Conservation (phyloP, 108 stramenopile genomes). For the Phaeodactylum tricornutum region DNA sequence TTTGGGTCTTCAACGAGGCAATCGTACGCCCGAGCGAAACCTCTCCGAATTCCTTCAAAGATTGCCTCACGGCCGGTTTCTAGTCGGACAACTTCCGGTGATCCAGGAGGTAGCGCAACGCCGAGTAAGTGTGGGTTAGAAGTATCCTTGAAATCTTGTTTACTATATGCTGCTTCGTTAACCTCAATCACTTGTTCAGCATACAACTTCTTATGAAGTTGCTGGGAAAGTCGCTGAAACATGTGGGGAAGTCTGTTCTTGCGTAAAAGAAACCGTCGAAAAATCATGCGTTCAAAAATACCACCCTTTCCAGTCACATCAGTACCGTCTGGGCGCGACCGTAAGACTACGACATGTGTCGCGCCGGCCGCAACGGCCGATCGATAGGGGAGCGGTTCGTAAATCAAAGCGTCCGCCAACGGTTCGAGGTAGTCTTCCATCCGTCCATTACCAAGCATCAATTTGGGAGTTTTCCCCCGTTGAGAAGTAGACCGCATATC, state of each 20-base stretch:
- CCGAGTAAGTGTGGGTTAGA: constrained; percentile 54
- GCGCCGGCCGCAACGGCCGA: constrained; percentile 82
- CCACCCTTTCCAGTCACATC: constrained; percentile 82
- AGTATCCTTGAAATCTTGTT: constrained; percentile 31
- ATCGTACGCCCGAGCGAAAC: constrained; percentile 89
- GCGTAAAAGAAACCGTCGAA: constrained; percentile 70
- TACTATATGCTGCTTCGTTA: constrained; percentile 49
- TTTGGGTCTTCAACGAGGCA: constrained; percentile 73
- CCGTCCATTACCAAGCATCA: constrained; percentile 39
- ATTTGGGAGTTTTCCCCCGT: constrained; percentile 20
- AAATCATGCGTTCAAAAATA: constrained; percentile 70
- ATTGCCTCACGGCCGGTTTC: constrained; percentile 76
- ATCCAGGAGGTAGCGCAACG: constrained; percentile 79
- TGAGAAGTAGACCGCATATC: constrained; percentile 5
- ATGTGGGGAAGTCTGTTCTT: constrained; percentile 63
- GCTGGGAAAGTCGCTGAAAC: constrained; percentile 35
- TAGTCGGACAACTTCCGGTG: constrained; percentile 60
- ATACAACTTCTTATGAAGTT: constrained; percentile 75
- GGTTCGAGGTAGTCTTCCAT: constrained; percentile 56
- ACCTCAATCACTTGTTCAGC: constrained; percentile 75
- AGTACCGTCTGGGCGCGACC: constrained; percentile 83
- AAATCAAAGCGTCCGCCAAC: constrained; percentile 85
- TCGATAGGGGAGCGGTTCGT: constrained; percentile 84
- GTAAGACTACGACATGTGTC: constrained; percentile 83
- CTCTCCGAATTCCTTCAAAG: constrained; percentile 75